Conservation (phyloP, 225 moss, liverwort and hornwort species). For the Neckera pumila region DNA sequence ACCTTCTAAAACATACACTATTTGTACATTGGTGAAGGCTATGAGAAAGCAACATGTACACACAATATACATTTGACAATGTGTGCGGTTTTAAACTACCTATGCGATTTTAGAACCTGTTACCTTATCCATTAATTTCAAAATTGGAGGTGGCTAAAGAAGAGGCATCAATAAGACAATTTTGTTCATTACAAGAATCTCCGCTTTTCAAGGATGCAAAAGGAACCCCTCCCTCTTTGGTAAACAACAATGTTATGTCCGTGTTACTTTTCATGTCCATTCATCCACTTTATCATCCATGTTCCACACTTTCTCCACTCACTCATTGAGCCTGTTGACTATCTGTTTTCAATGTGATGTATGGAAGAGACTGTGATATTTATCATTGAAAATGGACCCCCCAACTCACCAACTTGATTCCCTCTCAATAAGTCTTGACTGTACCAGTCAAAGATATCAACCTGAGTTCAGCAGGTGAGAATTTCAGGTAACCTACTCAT, state of each 20-base stretch:
- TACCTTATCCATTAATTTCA: no score
- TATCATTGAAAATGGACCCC: not conserved
- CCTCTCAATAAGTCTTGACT: not conserved
- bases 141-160: rapidly evolving
- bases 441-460: not conserved
- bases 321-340: not conserved
- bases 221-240: rapidly evolving
- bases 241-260: not conserved
- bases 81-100: no score
- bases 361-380: not conserved
- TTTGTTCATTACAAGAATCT: not conserved
- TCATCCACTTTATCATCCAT: not conserved
- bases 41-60: no score
- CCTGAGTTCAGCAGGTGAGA: not conserved
- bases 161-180: not conserved
- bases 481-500: no score
- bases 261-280: not conserved
- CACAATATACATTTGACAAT: no score
- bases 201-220: not conserved
- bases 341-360: not conserved
- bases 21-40: no score
- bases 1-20: no score
- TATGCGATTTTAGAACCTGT: no score
- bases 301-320: not conserved
- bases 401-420: not conserved